phyloP scores from a whole-genome alignment of 139 green algal species.

The Diplosphaera chodatii region DNA sequence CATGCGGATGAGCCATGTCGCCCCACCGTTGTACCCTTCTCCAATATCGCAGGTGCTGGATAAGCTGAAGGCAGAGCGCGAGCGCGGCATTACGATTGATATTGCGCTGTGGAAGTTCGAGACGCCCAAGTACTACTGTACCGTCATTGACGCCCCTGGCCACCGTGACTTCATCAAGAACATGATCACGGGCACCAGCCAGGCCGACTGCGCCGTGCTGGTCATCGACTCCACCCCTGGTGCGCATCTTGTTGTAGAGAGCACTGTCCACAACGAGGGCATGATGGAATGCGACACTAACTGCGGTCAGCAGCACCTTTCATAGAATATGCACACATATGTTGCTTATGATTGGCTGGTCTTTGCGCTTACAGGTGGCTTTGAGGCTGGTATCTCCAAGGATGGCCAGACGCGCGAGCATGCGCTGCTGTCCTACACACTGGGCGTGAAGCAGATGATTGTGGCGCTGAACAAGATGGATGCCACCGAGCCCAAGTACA shows the following conservation, averaged over 20 bases:
- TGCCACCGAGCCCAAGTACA: constrained; percentile 87
- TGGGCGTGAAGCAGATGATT: constrained; percentile 98
- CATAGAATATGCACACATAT: too few species aligned
- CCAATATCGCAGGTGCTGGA: too few species aligned
- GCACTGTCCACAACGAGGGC: too few species aligned
- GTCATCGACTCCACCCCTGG: constrained; percentile 85
- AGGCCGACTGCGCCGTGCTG: constrained; percentile 90
- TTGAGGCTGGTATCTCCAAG: constrained; percentile 97
- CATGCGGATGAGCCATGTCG: too few species aligned
- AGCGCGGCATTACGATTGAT: constrained; percentile 90
- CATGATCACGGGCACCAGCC: constrained; percentile 96
- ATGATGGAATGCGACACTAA: too few species aligned
- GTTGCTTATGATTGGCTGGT: too few species aligned
- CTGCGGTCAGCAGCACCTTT: too few species aligned
- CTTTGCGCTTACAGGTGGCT: too few species aligned
- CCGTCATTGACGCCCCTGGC: constrained; percentile 91
- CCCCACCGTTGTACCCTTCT: too few species aligned
- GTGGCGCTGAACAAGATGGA: constrained; percentile 97
- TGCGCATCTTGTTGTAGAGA: too few species aligned
- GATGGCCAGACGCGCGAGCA: constrained; percentile 99
- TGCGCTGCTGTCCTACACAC: constrained; percentile 92
- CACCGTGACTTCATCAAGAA: constrained; percentile 99
- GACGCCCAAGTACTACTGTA: constrained; percentile 98
- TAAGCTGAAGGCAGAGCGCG: constrained; percentile 94
- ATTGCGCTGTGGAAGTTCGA: constrained; percentile 91